These are phyloP conservation scores for Lactifluus pinguis DNA, from an alignment of 768 basidiomycete genomes.

Conservation along the genomic window DNA sequence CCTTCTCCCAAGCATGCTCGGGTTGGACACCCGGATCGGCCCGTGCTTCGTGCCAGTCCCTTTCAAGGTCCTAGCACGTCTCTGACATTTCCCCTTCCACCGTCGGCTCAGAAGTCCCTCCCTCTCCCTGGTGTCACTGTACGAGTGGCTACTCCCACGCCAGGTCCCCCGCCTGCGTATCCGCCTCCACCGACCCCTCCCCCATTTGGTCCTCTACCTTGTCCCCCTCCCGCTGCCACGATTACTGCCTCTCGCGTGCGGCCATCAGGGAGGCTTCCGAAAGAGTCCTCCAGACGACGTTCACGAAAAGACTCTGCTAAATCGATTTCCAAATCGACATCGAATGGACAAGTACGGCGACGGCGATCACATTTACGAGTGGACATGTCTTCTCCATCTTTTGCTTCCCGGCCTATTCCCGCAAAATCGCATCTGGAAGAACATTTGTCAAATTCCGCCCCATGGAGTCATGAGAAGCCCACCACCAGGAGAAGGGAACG, in stretches of 20 bases:
- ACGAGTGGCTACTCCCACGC: conserved; percentile 1
- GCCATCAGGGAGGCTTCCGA: neutral
- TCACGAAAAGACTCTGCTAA: neutral
- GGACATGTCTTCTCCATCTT: neutral
- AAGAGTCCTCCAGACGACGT: neutral
- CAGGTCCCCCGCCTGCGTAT: conserved; percentile 6
- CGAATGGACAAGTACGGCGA: neutral
- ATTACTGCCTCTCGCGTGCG: neutral
- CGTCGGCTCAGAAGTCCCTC: neutral
- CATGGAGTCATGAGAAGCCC: neutral
- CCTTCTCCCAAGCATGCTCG: neutral
- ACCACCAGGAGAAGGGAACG: neutral
- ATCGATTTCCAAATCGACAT: neutral
- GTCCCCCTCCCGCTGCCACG: neutral
- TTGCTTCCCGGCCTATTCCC: neutral
- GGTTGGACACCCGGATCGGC: neutral
- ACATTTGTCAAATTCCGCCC: neutral
- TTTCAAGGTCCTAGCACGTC: neutral
- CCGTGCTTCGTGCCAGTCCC: neutral
- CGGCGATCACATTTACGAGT: neutral
- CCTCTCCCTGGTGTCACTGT: conserved; percentile 9
- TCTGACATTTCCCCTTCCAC: conserved; percentile 17
- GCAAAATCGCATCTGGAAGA: neutral
- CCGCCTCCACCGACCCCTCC: conserved; percentile 11
- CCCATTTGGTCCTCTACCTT: conserved; percentile 6